Base-by-base conservation (phyloP, 2,329 filamentous ascomycete species). In the Pseudodiploospora longispora region DNA sequence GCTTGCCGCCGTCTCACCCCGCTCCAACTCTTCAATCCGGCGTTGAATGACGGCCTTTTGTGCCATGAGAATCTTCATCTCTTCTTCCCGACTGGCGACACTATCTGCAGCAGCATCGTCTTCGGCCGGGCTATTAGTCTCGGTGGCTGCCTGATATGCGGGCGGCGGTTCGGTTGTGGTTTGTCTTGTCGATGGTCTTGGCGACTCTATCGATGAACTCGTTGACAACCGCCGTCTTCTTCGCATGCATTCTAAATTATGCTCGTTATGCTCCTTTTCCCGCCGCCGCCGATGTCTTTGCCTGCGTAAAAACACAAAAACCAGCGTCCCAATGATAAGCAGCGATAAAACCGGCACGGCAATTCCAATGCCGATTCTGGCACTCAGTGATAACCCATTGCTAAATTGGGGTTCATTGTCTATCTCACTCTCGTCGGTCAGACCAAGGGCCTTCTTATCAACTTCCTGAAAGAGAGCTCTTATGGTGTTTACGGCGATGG, bases 401-500 rank as follows among this genome's bases (percentile, higher is more conserved):
- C 40, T 29, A 28, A 44, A 40, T 4, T 54, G 49, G 4, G 44
- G 44, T 3, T 58, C 52, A 7, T 44, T 48, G 6, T 45, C 32
- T 19, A 60, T 58, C 4, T 62, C 55, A 10, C 60, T 55, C 27
- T 64, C 58, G 31, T 65, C 59, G 4, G 59, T 56, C 1, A 66
- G 46, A 7, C 63, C 62, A 4, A 68, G 52, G 8, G 51, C 49
- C 30, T 55, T 54, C 40, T 61, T 63, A 44, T 68, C 64, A 6
- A 51, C 51, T n/a, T 62, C 59, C 36, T 58, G 58, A 46, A 65
- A 67, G n/a, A 65, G 55, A 4, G 63, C 64, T 12, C 59, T 57
- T 31, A 67, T 61, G 5, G 60, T 62, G 43, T 64, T 59, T 7
- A 67, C 62, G 4, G 62, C 64, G 27, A 66, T 57, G 5, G 62